Evolutionary conservation across 192 early-diverging fungal species (phyloP), one percentile per base, ranked within the genome.

Genomic region (Coemansia pectinata): DNA sequence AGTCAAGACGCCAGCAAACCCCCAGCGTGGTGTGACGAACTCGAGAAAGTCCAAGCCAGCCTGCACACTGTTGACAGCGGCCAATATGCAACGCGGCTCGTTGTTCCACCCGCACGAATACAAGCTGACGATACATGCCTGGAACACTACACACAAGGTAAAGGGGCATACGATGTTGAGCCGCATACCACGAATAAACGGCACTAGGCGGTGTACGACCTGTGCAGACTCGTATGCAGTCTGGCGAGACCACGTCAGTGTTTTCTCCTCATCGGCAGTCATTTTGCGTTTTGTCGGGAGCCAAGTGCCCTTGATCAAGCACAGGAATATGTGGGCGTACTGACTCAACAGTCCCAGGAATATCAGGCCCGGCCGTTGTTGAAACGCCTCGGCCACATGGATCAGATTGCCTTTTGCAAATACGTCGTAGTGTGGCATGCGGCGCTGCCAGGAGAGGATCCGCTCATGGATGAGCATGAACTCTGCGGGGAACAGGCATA

Each of bases 291-390:
- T 12, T 3, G 36, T 31, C 2, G 77, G 76, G 45, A 83, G 69
- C 76, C 81, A 78, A 3, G 69, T 72, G 38, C 78, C 81, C 72
- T 83, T 83, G 44, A 77, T 63, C 50, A 83, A 23, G 38, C 77
- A 83, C 25, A 83, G 65, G 27, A 76, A 66, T 33, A 83, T 75
- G 33, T 52, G 59, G 27, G 72, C 47, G 58, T 78, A 83, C 65
- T 83, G 76, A 59, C 41, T 57, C 31, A 83, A n/a, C 50, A 83
- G 65, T 0, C 59, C 70, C 19, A 83, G 60, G 19, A 72, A 74
- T 21, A 83, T 44, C 41, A 64, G 64, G 0, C 73, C 70, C 0
- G 70, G 59, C 34, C 44, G 50, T 31, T 33, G 29, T 19, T 50
- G 33, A 31, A 76, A 65, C 25, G 21, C 63, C 6, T 57, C 59